Evolutionary conservation across 169 alveolate genomes (phyloP), one percentile per base, ranked within the genome.

Genomic region (Babesia divergens): DNA sequence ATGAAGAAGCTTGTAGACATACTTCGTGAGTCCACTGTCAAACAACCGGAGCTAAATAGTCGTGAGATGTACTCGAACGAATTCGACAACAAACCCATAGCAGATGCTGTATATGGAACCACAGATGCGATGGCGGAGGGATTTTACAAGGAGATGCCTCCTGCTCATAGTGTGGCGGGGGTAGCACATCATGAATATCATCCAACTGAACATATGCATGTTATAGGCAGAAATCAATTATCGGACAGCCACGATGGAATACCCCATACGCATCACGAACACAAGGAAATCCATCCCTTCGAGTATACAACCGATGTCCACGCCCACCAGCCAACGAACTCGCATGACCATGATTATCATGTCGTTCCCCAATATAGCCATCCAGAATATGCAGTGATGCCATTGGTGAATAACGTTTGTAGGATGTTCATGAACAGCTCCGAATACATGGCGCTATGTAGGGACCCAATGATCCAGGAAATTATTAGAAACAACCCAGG

Each of bases 1-100:
- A 28, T 62, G 26, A 62, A 62, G 72, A 47, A 47, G 46, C 72
- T 62, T n/a, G 72, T 62, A 9, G 59, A 62, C 16, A 62, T 62
- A 22, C 72, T 62, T n/a, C 42, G 72, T 22, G 51, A 62, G 47
- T 62, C 72, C 22, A 62, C 72, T 50, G 34, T 50, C 31, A 51
- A 18, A n/a, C 28, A 46, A 49, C 5, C 32, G 31, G 42, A 24
- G 35, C 31, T 18, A 26, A 32, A 38, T n/a, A 47, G 37, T 29
- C 43, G 43, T 14, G 72, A 62, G 3, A 59, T 46, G 24, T 62
- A 44, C 60, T 28, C 72, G 16, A 43, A 44, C 59, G 59, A 62
- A 47, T 62, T 62, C 49, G 72, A 62, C 14, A 46, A 43, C 37
- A 49, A 62, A 34, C 56, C 72, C 29, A 59, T 62, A 0, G 72